phyloP scores from a whole-genome alignment of 768 basidiomycete genomes.

The Phylloporus sp. region DNA sequence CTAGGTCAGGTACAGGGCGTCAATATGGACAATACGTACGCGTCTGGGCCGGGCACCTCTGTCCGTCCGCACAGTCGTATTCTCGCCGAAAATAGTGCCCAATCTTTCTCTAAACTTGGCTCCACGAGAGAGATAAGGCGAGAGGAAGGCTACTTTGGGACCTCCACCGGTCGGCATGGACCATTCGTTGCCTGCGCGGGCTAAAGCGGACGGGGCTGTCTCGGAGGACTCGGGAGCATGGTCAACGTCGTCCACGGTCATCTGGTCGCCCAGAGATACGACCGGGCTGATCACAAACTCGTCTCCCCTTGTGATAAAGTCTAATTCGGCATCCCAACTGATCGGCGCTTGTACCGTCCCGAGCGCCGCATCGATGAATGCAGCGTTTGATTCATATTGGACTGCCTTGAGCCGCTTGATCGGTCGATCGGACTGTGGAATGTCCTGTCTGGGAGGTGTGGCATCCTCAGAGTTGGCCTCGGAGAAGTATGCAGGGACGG shows the following conservation, averaged over 20 bases:
- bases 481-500: background rate
- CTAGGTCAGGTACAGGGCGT: background rate
- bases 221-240: background rate
- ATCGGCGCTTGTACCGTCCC: constrained; percentile 22
- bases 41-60: constrained; percentile 17
- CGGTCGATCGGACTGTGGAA: constrained; percentile 4
- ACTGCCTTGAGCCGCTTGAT: constrained; percentile 20
- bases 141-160: background rate
- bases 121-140: constrained; percentile 17
- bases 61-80: constrained; percentile 21
- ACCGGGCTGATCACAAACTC: background rate
- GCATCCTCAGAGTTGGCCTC: constrained; percentile 15
- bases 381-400: constrained; percentile 18
- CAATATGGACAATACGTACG: constrained; percentile 8
- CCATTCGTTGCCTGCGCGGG: background rate
- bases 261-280: background rate
- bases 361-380: constrained; percentile 20
- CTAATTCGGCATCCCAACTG: constrained; percentile 13
- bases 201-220: no score
- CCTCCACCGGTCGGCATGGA: background rate
- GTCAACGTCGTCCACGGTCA: background rate
- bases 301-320: constrained; percentile 3
- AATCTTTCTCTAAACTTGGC: constrained; percentile 20
- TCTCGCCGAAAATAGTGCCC: constrained; percentile 16
- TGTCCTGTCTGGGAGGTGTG: background rate